A percentile compares a stretch with the other conserved stretches of the same genome.
Evolutionary conservation across 805 yeast species (phyloP).

Genomic region (Nakazawaea populi): DNA sequence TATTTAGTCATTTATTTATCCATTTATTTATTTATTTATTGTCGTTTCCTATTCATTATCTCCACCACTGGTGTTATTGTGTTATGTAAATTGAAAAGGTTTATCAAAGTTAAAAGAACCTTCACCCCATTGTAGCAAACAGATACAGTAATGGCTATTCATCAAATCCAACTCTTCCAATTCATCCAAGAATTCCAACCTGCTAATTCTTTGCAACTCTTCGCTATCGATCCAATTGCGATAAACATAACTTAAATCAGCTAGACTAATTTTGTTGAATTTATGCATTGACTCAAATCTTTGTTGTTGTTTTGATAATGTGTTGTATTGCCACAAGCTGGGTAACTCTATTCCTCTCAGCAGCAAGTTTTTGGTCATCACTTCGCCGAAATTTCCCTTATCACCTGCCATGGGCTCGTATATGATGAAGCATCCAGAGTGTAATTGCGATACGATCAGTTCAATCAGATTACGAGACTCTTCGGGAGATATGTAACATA

Average conservation of each 20-base stretch:
- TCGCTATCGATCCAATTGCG: conserved; percentile 35
- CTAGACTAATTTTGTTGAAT: conserved; percentile 23
- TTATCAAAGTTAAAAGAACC: not conserved
- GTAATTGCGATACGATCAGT: conserved; percentile 31
- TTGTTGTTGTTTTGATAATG: conserved; percentile 30
- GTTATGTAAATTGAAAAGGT: not conserved
- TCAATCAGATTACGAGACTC: conserved; percentile 38
- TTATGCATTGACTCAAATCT: conserved; percentile 25
- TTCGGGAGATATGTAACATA: conserved; percentile 58
- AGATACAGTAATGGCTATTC: conserved; percentile 54
- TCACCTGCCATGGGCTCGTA: conserved; percentile 67
- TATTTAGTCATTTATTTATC: conserved; percentile 2
- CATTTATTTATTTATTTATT: not conserved
- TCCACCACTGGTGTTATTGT: no score
- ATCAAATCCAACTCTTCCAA: conserved; percentile 63
- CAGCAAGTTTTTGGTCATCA: conserved; percentile 59
- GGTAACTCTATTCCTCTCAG: conserved; percentile 59
- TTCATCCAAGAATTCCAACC: conserved; percentile 67
- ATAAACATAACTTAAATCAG: conserved; percentile 38
- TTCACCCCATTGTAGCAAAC: conserved; percentile 21
- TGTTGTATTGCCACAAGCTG: conserved; percentile 47
- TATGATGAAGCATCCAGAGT: conserved; percentile 30
- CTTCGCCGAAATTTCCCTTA: conserved; percentile 58
- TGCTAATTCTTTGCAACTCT: conserved; percentile 39
- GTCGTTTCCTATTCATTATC: not conserved